Conservation (phyloP, 495 filamentous ascomycete genomes). For the Mycothermus thermophilus region DNA sequence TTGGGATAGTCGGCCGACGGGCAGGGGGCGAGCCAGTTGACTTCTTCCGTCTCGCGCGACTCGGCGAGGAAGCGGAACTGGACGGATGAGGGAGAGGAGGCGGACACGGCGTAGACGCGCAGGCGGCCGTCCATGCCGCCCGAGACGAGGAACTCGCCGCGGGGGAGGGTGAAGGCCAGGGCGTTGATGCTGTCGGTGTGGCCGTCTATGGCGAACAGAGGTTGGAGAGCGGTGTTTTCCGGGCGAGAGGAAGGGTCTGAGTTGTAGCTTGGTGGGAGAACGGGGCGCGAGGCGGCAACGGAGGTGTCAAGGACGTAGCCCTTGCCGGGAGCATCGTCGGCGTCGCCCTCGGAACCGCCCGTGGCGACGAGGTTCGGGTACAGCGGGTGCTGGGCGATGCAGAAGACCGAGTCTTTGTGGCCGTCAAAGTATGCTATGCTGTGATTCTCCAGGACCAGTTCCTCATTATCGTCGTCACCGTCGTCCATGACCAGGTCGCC, state of each 20-base stretch:
- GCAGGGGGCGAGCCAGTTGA: conserved; percentile 79
- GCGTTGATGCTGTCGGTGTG: conserved; percentile 87
- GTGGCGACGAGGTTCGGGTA: conserved; percentile 68
- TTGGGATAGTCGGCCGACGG: conserved; percentile 57
- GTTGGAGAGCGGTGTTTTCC: conserved; percentile 38
- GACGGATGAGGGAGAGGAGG: conserved; percentile 51
- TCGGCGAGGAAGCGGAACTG: conserved; percentile 61
- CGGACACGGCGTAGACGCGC: conserved; percentile 51
- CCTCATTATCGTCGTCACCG: conserved; percentile 48
- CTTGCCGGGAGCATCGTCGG: conserved; percentile 41
- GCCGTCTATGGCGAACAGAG: conserved; percentile 58
- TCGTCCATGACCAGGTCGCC: conserved; percentile 64
- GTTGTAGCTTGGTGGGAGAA: conserved; percentile 63
- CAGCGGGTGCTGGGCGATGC: conserved; percentile 80
- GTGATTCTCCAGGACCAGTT: conserved; percentile 76
- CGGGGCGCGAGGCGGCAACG: conserved; percentile 42
- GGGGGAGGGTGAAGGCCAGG: conserved; percentile 66
- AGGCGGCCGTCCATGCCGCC: conserved; percentile 76
- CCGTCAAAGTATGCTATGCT: conserved; percentile 80
- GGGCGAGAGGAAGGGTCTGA: conserved; percentile 44
- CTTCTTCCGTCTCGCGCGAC: conserved; percentile 73
- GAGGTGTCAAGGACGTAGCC: conserved; percentile 70
- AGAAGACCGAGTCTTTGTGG: conserved; percentile 81
- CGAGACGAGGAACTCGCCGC: conserved; percentile 71
- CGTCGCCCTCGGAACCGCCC: conserved; percentile 72